Conservation (phyloP, 176 grass and related monocot genomes). For the Carex kokanica region DNA sequence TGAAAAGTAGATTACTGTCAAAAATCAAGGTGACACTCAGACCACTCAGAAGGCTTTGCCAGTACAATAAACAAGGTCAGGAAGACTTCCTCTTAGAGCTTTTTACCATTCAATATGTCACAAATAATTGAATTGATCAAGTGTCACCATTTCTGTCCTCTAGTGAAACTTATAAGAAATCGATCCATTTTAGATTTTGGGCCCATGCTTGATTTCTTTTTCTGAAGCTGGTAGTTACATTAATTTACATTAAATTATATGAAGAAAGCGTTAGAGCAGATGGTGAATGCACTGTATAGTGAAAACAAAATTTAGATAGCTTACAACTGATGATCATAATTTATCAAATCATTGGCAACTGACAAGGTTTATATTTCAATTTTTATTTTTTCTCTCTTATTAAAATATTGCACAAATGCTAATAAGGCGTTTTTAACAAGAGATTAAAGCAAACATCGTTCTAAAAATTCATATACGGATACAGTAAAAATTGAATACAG, state of each 20-base stretch:
- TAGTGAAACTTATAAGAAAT: background rate
- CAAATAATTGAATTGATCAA: conserved; percentile 1
- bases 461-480: background rate
- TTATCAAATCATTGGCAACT: no score
- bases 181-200: background rate
- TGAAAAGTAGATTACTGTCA: conserved; percentile 15
- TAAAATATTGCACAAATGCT: background rate
- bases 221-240: background rate
- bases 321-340: no score
- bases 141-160: background rate
- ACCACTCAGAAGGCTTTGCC: background rate
- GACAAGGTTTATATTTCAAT: background rate
- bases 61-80: background rate
- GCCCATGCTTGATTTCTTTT: background rate
- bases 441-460: background rate
- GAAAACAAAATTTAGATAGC: no score
- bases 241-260: background rate
- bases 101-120: background rate
- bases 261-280: background rate
- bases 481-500: background rate
- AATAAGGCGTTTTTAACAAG: background rate
- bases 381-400: background rate
- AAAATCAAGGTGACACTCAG: background rate
- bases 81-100: background rate
- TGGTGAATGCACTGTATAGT: background rate